phyloP scores from a whole-genome alignment of 345 rosid species.

The Acer saccharum region DNA sequence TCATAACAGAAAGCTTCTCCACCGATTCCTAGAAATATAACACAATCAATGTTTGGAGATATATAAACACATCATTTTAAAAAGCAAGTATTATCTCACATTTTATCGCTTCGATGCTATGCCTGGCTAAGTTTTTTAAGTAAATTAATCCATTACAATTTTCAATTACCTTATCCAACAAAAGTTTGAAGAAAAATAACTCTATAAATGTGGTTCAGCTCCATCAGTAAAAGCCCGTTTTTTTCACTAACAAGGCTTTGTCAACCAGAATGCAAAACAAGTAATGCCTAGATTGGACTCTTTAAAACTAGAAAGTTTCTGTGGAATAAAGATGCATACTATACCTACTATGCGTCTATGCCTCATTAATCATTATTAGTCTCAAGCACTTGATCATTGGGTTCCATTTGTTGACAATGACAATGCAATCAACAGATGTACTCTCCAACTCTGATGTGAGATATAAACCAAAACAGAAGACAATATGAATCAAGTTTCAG shows the following conservation, averaged over 20 bases:
- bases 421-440: neutral
- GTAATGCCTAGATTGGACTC: neutral
- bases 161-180: neutral
- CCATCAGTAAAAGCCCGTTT: neutral
- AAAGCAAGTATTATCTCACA: neutral
- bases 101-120: neutral
- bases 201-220: neutral
- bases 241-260: too few relatives aligned
- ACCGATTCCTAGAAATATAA: slow-evolving; percentile 70
- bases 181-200: neutral
- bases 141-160: neutral
- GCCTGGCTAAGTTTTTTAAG: neutral
- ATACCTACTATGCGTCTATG: neutral
- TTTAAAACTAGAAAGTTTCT: neutral
- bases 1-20: slow-evolving; percentile 77
- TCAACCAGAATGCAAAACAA: neutral
- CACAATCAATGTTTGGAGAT: slow-evolving; percentile 13
- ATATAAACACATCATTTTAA: neutral
- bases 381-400: neutral
- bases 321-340: neutral
- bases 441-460: neutral
- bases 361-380: neutral
- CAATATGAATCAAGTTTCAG: neutral
- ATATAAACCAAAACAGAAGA: neutral
- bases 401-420: neutral